phyloP scores from a whole-genome alignment of 2,329 filamentous ascomycete species.

The Colletotrichum sp. region DNA sequence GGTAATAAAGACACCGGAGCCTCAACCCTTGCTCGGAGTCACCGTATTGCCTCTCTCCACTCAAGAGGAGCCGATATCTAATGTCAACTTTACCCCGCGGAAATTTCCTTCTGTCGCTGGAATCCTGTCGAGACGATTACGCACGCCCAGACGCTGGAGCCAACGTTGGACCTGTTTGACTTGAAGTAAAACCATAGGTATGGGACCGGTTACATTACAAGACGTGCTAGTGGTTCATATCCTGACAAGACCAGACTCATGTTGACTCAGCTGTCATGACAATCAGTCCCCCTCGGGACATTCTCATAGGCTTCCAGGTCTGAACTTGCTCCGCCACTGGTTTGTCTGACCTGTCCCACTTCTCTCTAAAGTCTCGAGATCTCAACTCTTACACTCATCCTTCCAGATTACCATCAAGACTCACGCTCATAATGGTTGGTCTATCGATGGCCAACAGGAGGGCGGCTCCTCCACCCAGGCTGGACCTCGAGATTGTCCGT shows the following conservation, averaged over 20 bases:
- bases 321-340: not conserved
- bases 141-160: not conserved
- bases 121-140: not conserved
- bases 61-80: not conserved
- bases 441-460: not conserved
- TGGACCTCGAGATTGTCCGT: not conserved
- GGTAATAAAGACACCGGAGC: not conserved
- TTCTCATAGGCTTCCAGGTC: not conserved
- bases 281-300: not conserved
- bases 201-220: not conserved
- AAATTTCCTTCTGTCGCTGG: not conserved
- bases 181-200: not conserved
- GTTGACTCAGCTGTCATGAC: not conserved
- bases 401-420: not conserved
- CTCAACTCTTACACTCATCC: not conserved
- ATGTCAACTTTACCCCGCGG: not conserved
- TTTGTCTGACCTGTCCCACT: not conserved
- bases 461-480: not conserved
- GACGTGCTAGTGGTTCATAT: not conserved
- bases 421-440: not conserved
- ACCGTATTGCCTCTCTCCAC: not conserved
- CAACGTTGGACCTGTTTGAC: not conserved
- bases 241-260: not conserved
- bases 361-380: not conserved
- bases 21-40: not conserved